Evolutionary conservation across 352 stramenopile species (phyloP), one percentile per base, ranked within the genome.

Genomic region (Globisporangium emineosum): DNA sequence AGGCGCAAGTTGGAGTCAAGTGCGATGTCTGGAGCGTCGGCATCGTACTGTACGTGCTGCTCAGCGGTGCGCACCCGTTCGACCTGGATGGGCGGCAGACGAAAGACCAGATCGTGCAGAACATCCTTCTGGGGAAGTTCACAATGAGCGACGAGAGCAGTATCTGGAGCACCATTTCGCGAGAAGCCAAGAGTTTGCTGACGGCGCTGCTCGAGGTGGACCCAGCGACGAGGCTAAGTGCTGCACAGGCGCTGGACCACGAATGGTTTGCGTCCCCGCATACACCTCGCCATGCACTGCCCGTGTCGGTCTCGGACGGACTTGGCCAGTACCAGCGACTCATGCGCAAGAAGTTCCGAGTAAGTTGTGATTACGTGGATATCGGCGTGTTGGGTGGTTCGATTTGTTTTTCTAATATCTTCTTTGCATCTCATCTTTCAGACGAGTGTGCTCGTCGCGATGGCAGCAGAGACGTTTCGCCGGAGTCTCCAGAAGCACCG

Each of bases 41-140:
- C 43, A 84, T 97, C n/a, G 89, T 97, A 25, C 62, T 96, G 32
- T 96, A 94, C 67, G 86, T 96, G 52, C 58, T 97, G n/a, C 78
- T 97, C 2, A 94, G 81, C 25, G 86, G 77, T 1, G 74, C 76
- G 0, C 86, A 91, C 35, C 88, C 87, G 6, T 97, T 96, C 37
- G 84, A 91, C 69, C 65, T 77, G 3, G 78, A 89, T 50, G 83
- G 83, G 1, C 75, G 78, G 5, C 82, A 89, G 49, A 84, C 78
- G 21, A 83, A 81, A 60, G 82, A 89, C 55, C 86, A 89, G 66
- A 88, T 94, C 67, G 81, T 93, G 55, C 73, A 72, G 37, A 79
- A 77, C 32, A 86, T 93, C 45, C 60, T 75, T 9, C 63, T 61
- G 1, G 81, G 79, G 12, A 59, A 68, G 7, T 88, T 86, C 65